Evolutionary conservation across 805 yeast genomes (phyloP).

Genomic region (Yamadazyma insecticola): DNA sequence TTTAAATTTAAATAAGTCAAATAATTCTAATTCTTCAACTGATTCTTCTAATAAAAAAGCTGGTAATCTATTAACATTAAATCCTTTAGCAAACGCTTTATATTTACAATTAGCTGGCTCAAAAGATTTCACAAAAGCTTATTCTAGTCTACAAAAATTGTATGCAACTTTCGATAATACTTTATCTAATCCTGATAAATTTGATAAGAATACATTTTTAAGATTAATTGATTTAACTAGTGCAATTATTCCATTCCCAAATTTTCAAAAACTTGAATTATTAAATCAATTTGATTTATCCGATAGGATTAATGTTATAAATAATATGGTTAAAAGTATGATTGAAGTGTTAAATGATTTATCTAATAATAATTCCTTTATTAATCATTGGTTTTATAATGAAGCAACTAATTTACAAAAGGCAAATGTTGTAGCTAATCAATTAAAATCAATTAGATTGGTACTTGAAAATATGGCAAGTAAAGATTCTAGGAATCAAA

Average conservation of each 20-base stretch:
- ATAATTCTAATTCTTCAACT: no score
- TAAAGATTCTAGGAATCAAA: slow-evolving; percentile 7
- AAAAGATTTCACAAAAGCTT: slow-evolving; percentile 43
- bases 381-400: slow-evolving; percentile 44
- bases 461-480: slow-evolving; percentile 45
- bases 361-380: slow-evolving; percentile 26
- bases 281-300: slow-evolving; percentile 27
- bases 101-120: slow-evolving; percentile 50
- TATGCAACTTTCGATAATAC: slow-evolving; percentile 18
- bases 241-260: slow-evolving; percentile 50
- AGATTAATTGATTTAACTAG: slow-evolving; percentile 42
- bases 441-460: slow-evolving; percentile 46
- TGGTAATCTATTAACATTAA: slow-evolving; percentile 40
- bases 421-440: slow-evolving; percentile 52
- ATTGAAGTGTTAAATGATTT: slow-evolving; percentile 32
- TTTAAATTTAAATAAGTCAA: slow-evolving; percentile 16
- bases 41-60: slow-evolving; percentile 8
- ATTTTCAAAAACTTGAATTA: slow-evolving; percentile 35
- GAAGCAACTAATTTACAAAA: slow-evolving; percentile 49
- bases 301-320: slow-evolving; percentile 30
- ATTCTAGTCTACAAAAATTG: slow-evolving; percentile 34
- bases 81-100: slow-evolving; percentile 60
- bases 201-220: slow-evolving; percentile 21
- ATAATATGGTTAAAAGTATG: slow-evolving; percentile 29
- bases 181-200: no score